phyloP scores from a whole-genome alignment of 371 early-diverging fungal genomes.

The Syncephalis plumigaleata region DNA sequence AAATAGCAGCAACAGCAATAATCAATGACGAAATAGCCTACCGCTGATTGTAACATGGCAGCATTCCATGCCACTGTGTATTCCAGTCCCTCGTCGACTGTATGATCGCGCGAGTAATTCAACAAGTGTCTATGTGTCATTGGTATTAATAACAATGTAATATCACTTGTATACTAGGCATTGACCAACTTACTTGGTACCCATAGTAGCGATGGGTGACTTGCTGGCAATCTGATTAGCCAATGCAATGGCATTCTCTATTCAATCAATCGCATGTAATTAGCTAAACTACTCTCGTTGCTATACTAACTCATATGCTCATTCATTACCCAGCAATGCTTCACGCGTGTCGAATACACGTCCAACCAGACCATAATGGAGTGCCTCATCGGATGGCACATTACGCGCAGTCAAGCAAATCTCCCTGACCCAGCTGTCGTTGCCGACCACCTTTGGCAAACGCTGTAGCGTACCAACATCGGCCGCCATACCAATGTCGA shows the following conservation, averaged over 20 bases:
- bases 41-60: conserved; percentile 58
- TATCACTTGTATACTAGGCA: not conserved
- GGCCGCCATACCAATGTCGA: conserved; percentile 81
- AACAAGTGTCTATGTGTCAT: conserved; percentile 37
- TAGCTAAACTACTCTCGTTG: not conserved
- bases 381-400: conserved; percentile 60
- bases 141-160: not conserved
- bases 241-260: conserved; percentile 39
- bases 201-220: conserved; percentile 72
- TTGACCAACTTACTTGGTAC: conserved; percentile 56
- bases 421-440: conserved; percentile 78
- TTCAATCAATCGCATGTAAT: not conserved
- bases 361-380: conserved; percentile 61
- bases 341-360: conserved; percentile 36
- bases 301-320: too few species aligned
- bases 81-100: conserved; percentile 71
- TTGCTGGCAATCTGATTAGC: conserved; percentile 71
- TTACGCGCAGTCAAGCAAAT: conserved; percentile 69
- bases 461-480: conserved; percentile 82
- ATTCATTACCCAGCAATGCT: conserved; percentile 26
- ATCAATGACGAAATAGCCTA: conserved; percentile 8
- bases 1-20: too few species aligned
- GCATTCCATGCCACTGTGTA: conserved; percentile 82
- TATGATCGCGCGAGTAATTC: conserved; percentile 80
- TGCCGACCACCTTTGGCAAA: conserved; percentile 85